Conservation (phyloP, 768 basidiomycete genomes). For the Serendipita vermifera region DNA sequence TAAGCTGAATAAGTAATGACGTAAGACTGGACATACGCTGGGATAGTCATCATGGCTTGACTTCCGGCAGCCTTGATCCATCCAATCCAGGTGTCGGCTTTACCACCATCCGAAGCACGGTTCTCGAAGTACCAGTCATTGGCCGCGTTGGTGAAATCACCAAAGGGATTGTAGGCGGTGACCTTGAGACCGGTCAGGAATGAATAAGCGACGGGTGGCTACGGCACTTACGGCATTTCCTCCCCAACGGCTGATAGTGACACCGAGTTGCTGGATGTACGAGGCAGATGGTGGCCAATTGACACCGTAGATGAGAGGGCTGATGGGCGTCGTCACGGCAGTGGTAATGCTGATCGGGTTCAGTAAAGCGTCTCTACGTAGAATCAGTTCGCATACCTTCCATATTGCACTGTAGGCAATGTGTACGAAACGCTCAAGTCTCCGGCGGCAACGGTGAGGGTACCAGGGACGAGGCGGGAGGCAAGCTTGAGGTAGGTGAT, state of each 20-base stretch:
- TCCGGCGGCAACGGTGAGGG: slow-evolving; percentile 32
- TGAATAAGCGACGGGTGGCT: background rate
- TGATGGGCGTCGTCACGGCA: slow-evolving; percentile 25
- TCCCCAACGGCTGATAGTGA: slow-evolving; percentile 41
- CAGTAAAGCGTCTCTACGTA: background rate
- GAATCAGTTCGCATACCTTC: slow-evolving; percentile 22
- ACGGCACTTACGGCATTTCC: slow-evolving; percentile 21
- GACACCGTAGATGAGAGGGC: slow-evolving; percentile 39
- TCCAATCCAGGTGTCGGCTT: slow-evolving; percentile 37
- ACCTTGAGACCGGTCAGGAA: slow-evolving; percentile 28
- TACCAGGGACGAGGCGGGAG: slow-evolving; percentile 29
- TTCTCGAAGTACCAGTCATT: slow-evolving; percentile 48
- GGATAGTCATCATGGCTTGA: slow-evolving; percentile 33
- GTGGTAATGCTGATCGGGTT: background rate
- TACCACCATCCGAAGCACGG: slow-evolving; percentile 26
- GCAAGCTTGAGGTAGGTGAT: slow-evolving; percentile 38
- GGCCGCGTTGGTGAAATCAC: slow-evolving; percentile 40
- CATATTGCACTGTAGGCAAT: slow-evolving; percentile 33
- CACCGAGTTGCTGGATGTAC: slow-evolving; percentile 37
- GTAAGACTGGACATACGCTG: slow-evolving; percentile 28
- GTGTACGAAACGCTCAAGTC: slow-evolving; percentile 30
- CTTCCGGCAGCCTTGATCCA: slow-evolving; percentile 37
- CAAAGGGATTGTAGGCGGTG: slow-evolving; percentile 41
- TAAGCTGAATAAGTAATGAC: background rate
- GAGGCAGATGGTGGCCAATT: slow-evolving; percentile 38